Evolutionary conservation across 768 basidiomycete genomes (phyloP).

Genomic region (Mycena galericulata): DNA sequence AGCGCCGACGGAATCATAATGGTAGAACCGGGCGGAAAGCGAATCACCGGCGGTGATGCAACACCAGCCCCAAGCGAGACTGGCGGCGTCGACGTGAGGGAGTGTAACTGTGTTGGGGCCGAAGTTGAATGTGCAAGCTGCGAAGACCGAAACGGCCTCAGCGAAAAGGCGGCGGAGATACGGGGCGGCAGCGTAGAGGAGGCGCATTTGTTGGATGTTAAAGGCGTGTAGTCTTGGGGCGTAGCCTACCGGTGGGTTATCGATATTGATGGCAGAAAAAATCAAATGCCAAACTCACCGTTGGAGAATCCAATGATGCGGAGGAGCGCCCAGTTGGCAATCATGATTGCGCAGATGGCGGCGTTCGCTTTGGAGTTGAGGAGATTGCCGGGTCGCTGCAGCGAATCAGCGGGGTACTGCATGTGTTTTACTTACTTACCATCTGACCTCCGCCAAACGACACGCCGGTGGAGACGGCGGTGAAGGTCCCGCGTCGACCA

Average conservation of each 20-base stretch:
- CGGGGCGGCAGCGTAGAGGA: background rate
- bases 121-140: slow-evolving; percentile 8
- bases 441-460: background rate
- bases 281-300: too few species aligned
- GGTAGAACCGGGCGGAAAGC: background rate
- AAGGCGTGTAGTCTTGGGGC: too few species aligned
- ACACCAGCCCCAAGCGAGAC: slow-evolving; percentile 16
- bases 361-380: background rate
- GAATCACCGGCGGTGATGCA: background rate
- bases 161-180: background rate
- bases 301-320: background rate
- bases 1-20: slow-evolving; percentile 11
- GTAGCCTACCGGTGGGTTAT: too few species aligned
- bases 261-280: too few species aligned
- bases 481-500: background rate
- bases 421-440: too few species aligned
- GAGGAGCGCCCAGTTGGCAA: background rate
- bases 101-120: background rate
- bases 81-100: background rate
- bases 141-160: background rate
- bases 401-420: too few species aligned
- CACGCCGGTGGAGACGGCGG: background rate
- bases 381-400: background rate
- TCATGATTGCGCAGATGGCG: background rate
- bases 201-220: background rate